Conservation (phyloP, 1,284 basidiomycete genomes). For the Hemileia vastatrix region DNA sequence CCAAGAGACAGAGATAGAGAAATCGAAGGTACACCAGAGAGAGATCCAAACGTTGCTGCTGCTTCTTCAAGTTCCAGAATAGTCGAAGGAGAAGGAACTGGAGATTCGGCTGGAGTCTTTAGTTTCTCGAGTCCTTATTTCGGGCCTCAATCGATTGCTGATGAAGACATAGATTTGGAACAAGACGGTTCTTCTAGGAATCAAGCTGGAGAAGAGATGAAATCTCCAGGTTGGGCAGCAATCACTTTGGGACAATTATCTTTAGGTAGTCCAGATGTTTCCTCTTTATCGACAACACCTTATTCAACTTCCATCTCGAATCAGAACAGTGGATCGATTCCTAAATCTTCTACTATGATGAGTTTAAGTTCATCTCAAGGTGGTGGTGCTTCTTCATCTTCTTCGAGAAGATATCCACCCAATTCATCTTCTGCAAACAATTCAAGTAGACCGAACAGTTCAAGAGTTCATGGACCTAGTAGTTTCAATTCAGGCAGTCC, state of each 20-base stretch:
- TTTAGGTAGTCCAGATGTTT: background rate
- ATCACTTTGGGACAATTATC: background rate
- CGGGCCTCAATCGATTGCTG: slow-evolving; percentile 30
- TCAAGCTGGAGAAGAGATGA: background rate
- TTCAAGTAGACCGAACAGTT: background rate
- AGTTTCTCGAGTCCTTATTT: slow-evolving; percentile 37
- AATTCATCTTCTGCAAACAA: background rate
- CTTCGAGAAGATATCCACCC: background rate
- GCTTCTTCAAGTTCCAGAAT: slow-evolving; percentile 12
- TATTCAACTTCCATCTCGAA: too few relatives aligned
- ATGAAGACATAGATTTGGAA: slow-evolving; percentile 18
- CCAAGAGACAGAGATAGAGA: slow-evolving; percentile 1
- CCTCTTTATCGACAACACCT: background rate
- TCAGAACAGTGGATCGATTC: too few relatives aligned
- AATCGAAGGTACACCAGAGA: background rate
- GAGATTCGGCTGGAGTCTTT: slow-evolving; percentile 33
- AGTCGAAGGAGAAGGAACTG: slow-evolving; percentile 18
- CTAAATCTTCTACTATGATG: too few relatives aligned
- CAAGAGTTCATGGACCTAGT: background rate
- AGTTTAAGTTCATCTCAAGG: background rate
- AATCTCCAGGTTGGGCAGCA: background rate
- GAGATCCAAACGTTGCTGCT: slow-evolving; percentile 18
- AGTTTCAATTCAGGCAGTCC: background rate
- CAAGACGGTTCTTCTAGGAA: background rate
- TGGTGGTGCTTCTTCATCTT: background rate